Base-by-base conservation (phyloP, 495 filamentous ascomycete genomes). In the Astrocystis sublimbata region DNA sequence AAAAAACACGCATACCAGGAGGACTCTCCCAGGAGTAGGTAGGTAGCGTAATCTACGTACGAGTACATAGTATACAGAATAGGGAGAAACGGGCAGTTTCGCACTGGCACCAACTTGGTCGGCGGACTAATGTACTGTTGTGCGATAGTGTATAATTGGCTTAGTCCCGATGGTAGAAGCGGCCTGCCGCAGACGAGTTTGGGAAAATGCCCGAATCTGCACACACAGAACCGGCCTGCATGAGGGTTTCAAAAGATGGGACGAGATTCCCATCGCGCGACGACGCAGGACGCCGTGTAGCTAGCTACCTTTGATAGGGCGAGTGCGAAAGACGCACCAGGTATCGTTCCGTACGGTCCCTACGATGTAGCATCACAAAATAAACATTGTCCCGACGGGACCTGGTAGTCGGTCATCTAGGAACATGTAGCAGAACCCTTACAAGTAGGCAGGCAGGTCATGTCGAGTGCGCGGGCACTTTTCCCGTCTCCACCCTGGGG, bases 241-340 rank as follows among this genome's bases (percentile, higher is more conserved):
- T 43, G 54, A 43, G 28, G 54, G 54, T 57, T 57, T 57, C 54
- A 57, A 57, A 56, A 56, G 53, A 42, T 42, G 53, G 53, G 53
- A 56, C 40, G 54, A 57, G 45, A 35, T n/a, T 17, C 26, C 40
- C 26, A 28, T 57, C 54, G 54, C 54, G 40, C 38, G 23, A 57
- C 40, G 54, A 57, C 40, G 28, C 54, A 57, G 54, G 40, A 57
- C 45, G 38, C 45, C 38, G 54, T 57, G 54, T 33, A 57, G n/a
- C 54, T 57, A 15, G 8, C n/a, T 15, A 36, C n/a, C 30, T 52
- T 19, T 35, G 30, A 46, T 46, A 46, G 52, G 52, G 54, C 40
- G 38, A 26, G 38, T 24, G 40, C 21, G 40, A n/a, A 24, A 19
- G 36, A 15, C 4, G 30, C 12, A 13, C 7, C 7, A 21, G 49